phyloP scores from a whole-genome alignment of 805 yeast genomes.

The Sporopachydermia lactativora region DNA sequence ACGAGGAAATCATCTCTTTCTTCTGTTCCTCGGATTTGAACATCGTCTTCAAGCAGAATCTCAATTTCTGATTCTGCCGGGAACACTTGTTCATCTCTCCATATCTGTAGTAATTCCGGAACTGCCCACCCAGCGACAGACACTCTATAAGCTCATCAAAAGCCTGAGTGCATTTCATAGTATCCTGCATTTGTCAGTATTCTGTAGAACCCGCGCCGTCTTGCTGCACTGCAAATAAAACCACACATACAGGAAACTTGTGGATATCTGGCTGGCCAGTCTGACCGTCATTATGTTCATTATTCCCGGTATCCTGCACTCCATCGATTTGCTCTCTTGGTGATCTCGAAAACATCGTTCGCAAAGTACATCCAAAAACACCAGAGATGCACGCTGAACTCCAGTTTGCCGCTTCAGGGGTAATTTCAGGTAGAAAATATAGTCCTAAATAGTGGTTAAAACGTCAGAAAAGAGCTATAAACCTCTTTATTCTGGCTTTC shows the following conservation, averaged over 20 bases:
- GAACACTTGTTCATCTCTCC: conserved; percentile 67
- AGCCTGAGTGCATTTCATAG: conserved; percentile 64
- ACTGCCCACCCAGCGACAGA: conserved; percentile 83
- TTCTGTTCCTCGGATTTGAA: conserved; percentile 41
- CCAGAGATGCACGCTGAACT: no score
- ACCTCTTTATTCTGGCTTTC: no score
- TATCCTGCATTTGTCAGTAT: not conserved
- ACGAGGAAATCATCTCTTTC: conserved; percentile 43
- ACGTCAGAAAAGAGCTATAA: no score
- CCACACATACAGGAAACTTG: not conserved
- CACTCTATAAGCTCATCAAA: conserved; percentile 79
- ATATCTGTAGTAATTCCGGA: conserved; percentile 69
- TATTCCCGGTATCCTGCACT: not conserved
- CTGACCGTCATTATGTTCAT: not conserved
- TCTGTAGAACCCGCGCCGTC: no score
- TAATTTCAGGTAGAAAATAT: no score
- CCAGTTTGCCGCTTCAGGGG: no score
- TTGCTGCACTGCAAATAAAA: no score
- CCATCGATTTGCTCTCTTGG: not conserved
- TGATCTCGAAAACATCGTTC: not conserved
- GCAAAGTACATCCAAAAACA: no score
- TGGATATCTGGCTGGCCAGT: no score
- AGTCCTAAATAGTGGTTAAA: no score
- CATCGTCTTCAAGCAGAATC: conserved; percentile 59
- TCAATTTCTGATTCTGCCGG: conserved; percentile 55